Evolutionary conservation across 768 basidiomycete species (phyloP), one percentile per base, ranked within the genome.

Genomic region (Exidia glandulosa): DNA sequence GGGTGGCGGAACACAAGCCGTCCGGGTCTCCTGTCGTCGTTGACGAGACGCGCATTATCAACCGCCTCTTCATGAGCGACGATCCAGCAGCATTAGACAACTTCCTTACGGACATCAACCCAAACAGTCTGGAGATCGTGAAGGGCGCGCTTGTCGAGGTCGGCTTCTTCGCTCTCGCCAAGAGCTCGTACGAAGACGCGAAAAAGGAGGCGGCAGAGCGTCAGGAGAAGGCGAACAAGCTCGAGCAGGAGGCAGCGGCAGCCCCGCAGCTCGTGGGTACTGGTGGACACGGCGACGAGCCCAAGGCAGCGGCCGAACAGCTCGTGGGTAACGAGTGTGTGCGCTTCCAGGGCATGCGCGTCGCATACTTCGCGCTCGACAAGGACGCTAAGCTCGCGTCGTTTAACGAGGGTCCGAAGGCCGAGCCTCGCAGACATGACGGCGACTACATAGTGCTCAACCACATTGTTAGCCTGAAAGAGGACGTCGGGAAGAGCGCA

Each of bases 281-380:
- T 4, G 50, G 50, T 54, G 50, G 50, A 29, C 63, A 74, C 34
- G 79, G 79, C 34, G 80, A 79, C 59, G 88, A 84, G 30, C 92
- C 90, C 1, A 79, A 81, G 56, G 85, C 86, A 25, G 89, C 85
- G 5, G 83, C 79, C 57, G 86, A 84, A 59, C 89, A 91, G 71
- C 77, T 95, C 41, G 81, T 90, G 50, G 95, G 89, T 30, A 88
- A 88, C 71, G 96, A 98, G 72, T 90, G 87, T 69, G 81, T 98
- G 59, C 81, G 96, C 37, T 98, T 99, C 85, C 96, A 99, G 74
- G 96, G 94, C 7, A 78, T 97, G 68, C 85, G 96, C 10, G 86
- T 97, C 54, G 96, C 88, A 2, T 99, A 97, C 76, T 98, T 99
- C 68, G 82, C 90, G 23, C 76, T 98, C 30, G 96, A 99, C 71